phyloP scores from a whole-genome alignment of 1,139 yeast species.

The Yamadazyma sp. region DNA sequence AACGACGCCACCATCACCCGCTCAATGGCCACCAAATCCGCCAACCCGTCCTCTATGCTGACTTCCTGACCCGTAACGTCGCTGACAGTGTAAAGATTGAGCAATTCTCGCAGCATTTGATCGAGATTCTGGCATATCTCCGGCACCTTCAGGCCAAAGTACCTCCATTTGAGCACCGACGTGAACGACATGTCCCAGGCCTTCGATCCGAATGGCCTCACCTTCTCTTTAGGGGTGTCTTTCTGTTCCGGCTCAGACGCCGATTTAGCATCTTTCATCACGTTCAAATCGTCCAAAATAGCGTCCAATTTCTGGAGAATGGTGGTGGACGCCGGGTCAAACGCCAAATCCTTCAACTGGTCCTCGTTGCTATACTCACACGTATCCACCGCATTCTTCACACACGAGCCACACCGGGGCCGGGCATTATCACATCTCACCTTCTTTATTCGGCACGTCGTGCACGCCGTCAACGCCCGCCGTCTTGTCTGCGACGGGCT shows the following conservation, averaged over 20 bases:
- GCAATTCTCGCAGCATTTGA: conserved; percentile 15
- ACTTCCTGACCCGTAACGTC: conserved; percentile 5
- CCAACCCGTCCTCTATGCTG: conserved; percentile 19
- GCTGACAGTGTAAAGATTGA: conserved; percentile 19
- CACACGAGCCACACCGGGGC: conserved; percentile 53
- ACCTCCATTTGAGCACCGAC: conserved; percentile 30
- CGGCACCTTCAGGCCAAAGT: conserved; percentile 20
- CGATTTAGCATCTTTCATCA: conserved; percentile 17
- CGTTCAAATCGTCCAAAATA: conserved; percentile 28
- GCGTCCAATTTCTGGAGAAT: conserved; percentile 27
- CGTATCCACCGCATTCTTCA: conserved; percentile 28
- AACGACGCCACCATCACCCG: conserved; percentile 21
- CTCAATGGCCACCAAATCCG: conserved; percentile 20
- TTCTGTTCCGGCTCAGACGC: not conserved
- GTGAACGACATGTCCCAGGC: conserved; percentile 45
- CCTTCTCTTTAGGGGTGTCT: not conserved
- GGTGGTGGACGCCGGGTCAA: conserved; percentile 27
- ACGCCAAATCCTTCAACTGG: conserved; percentile 23
- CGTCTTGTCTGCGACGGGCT: conserved; percentile 23
- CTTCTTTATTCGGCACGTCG: conserved; percentile 46
- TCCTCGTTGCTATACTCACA: conserved; percentile 38
- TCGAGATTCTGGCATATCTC: conserved; percentile 17
- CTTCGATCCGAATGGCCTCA: no score
- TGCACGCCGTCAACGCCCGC: conserved; percentile 49
- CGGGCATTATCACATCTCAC: conserved; percentile 52